Base-by-base conservation (phyloP, 1,139 yeast genomes). In the Hemisphaericaspora xylanilytica region DNA sequence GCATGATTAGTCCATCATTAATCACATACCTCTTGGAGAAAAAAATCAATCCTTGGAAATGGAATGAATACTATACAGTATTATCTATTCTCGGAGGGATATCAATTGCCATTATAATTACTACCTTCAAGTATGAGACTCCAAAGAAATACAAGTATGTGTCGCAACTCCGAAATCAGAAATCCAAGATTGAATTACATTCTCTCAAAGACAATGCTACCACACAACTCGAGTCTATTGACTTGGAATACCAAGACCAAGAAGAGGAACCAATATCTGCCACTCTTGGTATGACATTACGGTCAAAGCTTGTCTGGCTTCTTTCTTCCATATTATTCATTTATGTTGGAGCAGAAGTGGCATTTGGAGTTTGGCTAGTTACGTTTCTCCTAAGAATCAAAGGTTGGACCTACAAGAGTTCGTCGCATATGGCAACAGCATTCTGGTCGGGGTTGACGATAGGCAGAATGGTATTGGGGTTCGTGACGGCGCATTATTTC, bases 331-430 rank as follows among this genome's bases (percentile, higher is more conserved):
- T 73, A 36, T 56, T 83, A 32, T 81, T 82, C 54, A 52, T 78
- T 8, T 82, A 82, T 49, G 72, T 81, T 24, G 90, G 92, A 2
- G 78, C 79, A 5, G 89, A 82, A 53, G 73, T 76, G n/a, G 72
- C 84, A 3, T 76, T 83, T 44, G 89, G 87, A 0, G 67, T 82
- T 2, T 84, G 89, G 89, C 50, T 81, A 30, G 72, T 79, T 46
- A 75, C 84, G 14, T 84, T 72, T 49, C 55, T 81, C 34, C 58
- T 77, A 21, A 66, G 81, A 25, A 70, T 80, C 33, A 74, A 78
- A 46, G 46, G 66, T 0, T 56, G 69, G 38, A 52, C 69, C 7
- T 80, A 73, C 48, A 58, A 70, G 14, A 46, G 56, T 12, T 70
- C 85, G 36, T 78, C 88, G 1, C 75, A 74, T 49, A 68, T 81